Conservation (phyloP, 176 grass and related monocot species). For the Pontederia paniculata region DNA sequence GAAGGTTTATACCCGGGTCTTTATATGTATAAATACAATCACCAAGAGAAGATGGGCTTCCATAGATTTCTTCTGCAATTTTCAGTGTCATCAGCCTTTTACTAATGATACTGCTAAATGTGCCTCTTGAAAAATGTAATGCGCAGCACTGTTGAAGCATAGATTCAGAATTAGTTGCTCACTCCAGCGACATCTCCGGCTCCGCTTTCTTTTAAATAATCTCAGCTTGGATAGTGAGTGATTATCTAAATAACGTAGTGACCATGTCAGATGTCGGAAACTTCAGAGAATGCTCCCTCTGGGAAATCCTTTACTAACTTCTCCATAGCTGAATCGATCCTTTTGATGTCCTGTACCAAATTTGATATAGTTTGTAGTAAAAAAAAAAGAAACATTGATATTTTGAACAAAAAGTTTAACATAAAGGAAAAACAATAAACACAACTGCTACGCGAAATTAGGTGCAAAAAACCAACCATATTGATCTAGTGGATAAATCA, state of each 20-base stretch:
- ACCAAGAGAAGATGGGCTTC: too few species aligned
- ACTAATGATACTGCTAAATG: neutral
- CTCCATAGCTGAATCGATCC: slow-evolving; percentile 28
- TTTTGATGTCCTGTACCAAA: slow-evolving; percentile 47
- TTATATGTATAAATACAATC: too few species aligned
- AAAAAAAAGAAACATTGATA: too few species aligned
- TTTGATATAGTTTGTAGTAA: neutral
- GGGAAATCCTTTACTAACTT: slow-evolving; percentile 27
- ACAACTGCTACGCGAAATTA: too few species aligned
- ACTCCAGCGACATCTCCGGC: neutral
- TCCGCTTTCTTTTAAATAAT: neutral
- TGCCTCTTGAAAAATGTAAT: neutral
- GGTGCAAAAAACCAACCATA: too few species aligned
- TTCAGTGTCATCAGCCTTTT: neutral
- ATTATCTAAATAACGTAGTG: neutral
- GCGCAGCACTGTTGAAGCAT: neutral
- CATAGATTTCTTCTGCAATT: too few species aligned
- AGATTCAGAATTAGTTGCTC: neutral
- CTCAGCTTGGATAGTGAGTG: neutral
- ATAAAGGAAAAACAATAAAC: neutral
- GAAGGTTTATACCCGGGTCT: too few species aligned
- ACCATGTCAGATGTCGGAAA: slow-evolving; percentile 30
- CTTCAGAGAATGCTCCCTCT: slow-evolving; percentile 41
- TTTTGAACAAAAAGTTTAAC: too few species aligned
- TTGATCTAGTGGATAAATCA: too few species aligned